A percentile compares a stretch with the other conserved stretches of the same genome.
These are phyloP conservation scores for Paraphaeosphaeria sporulosa DNA, from an alignment of 2,329 filamentous ascomycete species.

Conservation along the genomic window DNA sequence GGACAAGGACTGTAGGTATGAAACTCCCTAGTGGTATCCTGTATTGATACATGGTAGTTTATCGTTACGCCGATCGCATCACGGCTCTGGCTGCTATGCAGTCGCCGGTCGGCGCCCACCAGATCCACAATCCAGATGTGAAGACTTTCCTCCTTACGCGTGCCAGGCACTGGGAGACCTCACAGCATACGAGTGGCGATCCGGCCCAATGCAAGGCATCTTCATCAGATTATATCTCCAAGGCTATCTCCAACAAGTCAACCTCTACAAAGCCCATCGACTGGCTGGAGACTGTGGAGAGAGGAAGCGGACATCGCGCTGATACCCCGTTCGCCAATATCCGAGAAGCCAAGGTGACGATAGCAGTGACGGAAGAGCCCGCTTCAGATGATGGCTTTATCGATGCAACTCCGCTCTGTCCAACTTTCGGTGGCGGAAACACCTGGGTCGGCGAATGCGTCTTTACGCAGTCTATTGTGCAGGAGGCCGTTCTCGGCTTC, in stretches of 20 bases:
- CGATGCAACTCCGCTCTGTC: constrained; percentile 44
- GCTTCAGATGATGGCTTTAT: background rate
- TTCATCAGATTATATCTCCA: constrained; percentile 27
- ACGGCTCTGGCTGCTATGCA: constrained; percentile 44
- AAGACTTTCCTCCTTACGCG: constrained; percentile 42
- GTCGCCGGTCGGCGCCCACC: constrained; percentile 25
- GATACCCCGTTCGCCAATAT: background rate
- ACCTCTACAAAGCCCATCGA: constrained; percentile 2
- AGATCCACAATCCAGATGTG: constrained; percentile 33
- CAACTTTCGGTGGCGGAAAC: constrained; percentile 72
- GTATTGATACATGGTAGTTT: constrained; percentile 30
- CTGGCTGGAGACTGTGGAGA: constrained; percentile 19
- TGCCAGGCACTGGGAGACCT: constrained; percentile 43
- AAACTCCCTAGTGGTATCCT: background rate
- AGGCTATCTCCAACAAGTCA: background rate
- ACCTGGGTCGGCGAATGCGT: constrained; percentile 66
- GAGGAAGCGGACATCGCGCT: background rate
- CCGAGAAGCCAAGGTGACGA: background rate
- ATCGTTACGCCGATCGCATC: constrained; percentile 33
- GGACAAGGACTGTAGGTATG: constrained; percentile 59
- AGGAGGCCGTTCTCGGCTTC: constrained; percentile 66
- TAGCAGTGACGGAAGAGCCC: background rate
- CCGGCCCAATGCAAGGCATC: constrained; percentile 34
- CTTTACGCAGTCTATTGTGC: constrained; percentile 60
- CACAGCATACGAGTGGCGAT: constrained; percentile 16